Evolutionary conservation across 805 yeast genomes (phyloP), one percentile per base, ranked within the genome.

Genomic region (Wickerhamiella kurtzmanii): DNA sequence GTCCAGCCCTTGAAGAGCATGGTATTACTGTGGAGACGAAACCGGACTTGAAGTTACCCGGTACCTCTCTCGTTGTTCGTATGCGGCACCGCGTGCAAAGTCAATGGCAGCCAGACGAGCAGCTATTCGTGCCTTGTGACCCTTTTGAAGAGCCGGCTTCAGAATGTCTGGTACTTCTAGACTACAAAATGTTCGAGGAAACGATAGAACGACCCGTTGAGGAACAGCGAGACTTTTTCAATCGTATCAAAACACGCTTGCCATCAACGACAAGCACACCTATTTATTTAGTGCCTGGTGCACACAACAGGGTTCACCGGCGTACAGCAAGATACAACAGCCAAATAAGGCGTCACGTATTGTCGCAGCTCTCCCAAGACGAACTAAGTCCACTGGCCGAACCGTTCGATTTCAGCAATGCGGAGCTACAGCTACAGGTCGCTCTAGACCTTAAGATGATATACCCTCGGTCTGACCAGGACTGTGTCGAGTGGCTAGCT

Each of bases 401-500:
- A 25, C 44, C 41, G 16, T 22, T 16, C 16, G 18, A n/a, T 3
- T 16, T 45, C 18, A 17, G 21, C 22, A 39, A 41, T n/a, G 43
- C 35, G 3, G 44, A 45, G 25, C 19, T 36, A 2, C 28, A 19
- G n/a, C 35, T 45, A 21, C 44, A 45, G 40, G 47, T 39, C 22
- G 22, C 15, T 9, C 28, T 18, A 15, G 40, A 37, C 9, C 22
- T 45, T 2, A 19, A 35, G 13, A 25, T 40, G 8, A 16, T 45
- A 15, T 45, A 45, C 18, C 35, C 43, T 6, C 9, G 37, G 3
- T n/a, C 32, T 8, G 22, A 35, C 15, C 19, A 21, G 13, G 39
- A 35, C 35, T 25, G 44, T n/a, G 32, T 22, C 18, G 47, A 45
- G 21, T 45, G 47, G 47, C 22, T 45, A 5, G 35, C 20, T 13